Evolutionary conservation across 2,329 filamentous ascomycete genomes (phyloP).

Genomic region (Botrytis cinerea): DNA sequence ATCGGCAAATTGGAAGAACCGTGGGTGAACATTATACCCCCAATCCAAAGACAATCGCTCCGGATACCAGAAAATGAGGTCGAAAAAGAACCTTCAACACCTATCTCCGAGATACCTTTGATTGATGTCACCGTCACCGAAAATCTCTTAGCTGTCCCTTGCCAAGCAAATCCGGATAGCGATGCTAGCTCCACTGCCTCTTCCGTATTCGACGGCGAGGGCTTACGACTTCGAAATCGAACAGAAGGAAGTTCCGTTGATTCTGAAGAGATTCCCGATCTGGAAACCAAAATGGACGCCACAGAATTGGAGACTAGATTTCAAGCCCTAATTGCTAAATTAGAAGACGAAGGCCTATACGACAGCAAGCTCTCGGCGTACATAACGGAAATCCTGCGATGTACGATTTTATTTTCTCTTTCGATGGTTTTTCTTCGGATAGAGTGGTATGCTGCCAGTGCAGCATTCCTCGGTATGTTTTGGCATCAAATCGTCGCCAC

Average conservation of each 20-base stretch:
- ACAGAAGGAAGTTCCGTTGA: constrained; percentile 42
- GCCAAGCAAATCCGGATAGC: constrained; percentile 7
- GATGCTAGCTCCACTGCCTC: constrained; percentile 11
- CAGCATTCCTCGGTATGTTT: constrained; percentile 73
- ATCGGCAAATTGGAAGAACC: constrained; percentile 78
- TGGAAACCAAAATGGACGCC: constrained; percentile 7
- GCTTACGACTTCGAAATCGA: not conserved
- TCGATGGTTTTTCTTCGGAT: constrained; percentile 62
- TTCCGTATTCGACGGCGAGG: constrained; percentile 7
- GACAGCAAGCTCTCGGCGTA: constrained; percentile 83
- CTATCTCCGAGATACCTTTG: constrained; percentile 6
- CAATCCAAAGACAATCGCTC: constrained; percentile 62
- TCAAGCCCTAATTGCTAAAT: constrained; percentile 8
- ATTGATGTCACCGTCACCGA: constrained; percentile 55
- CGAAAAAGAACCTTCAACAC: constrained; percentile 12
- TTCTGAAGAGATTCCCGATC: constrained; percentile 38
- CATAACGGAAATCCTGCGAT: constrained; percentile 71
- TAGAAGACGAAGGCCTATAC: constrained; percentile 69
- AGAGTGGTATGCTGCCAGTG: constrained; percentile 70
- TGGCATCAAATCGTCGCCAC: constrained; percentile 97
- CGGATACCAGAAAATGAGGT: not conserved
- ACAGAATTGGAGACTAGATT: constrained; percentile 5
- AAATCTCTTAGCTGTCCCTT: constrained; percentile 59
- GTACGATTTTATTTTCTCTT: constrained; percentile 65
- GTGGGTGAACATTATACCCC: constrained; percentile 87